Base-by-base conservation (phyloP, 2,329 filamentous ascomycete species). In the Dothistroma septosporum region DNA sequence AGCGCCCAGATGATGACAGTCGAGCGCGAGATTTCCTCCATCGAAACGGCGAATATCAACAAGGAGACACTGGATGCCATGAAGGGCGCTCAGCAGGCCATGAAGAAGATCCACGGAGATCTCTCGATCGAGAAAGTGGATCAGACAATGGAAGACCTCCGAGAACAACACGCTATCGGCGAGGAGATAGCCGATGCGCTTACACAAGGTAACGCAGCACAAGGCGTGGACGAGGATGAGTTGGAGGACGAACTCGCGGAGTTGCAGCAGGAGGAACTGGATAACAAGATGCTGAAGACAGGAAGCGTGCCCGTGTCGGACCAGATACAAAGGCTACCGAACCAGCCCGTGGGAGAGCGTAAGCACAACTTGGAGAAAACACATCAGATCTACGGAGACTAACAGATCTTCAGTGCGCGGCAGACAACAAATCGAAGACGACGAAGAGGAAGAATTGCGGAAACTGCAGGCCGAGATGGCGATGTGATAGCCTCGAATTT, bases 21-120 rank as follows among this genome's bases (percentile, higher is more conserved):
- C 49, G 94, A 99, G 76, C 89, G 92, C 73, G 92, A 99, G 76
- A 95, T 97, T 73, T 94, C 94, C 76, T 88, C 90, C 62, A 97
- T 99, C 80, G 94, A 99, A 78, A 91, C 92, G 53, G 94, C 94
- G 64, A 99, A 97, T 76, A 97, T 99, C 81, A 99, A 99, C 82
- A 88, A 93, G 78, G 92, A 97, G 82, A 99, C 94, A 12, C 82
- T 97, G 66, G 85, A 88, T 68, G 93, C 92, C 8, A 97, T 99
- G 92, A 88, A 96, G 84, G 88, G 88, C 74, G 93, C 94, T 11
- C 87, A 90, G 66, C 80, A 87, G 63, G 94, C 93, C 37, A 97
- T 99, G 92, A 89, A 92, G 80, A 82, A 88, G 66, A 99, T 99
- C 70, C 92, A 97, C 75, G 88, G 87, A 70, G 90, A 90, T 66